A percentile compares a stretch with the other conserved stretches of the same genome.
These are phyloP conservation scores for Funneliformis mosseae DNA, from an alignment of 192 early-diverging fungal genomes.

Conservation along the genomic window DNA sequence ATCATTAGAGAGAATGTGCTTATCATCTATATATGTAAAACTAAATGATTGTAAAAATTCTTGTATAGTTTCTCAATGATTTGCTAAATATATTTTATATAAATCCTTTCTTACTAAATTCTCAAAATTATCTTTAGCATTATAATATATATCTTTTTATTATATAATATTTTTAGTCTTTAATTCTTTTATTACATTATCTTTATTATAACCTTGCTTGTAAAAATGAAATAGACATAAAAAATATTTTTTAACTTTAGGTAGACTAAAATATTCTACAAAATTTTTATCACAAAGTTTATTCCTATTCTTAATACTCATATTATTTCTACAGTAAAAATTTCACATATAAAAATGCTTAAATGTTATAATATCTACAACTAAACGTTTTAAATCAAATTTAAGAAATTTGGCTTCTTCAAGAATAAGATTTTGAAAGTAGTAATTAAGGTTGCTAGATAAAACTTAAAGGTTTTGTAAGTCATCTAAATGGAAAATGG, in stretches of 20 bases:
- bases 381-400: neutral
- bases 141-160: neutral
- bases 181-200: no score
- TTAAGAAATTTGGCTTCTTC: constrained; percentile 7
- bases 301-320: no score
- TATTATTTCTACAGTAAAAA: neutral
- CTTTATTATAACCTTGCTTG: no score
- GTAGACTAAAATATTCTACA: constrained; percentile 14
- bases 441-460: no score
- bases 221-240: neutral
- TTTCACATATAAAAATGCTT: no score
- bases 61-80: constrained; percentile 18
- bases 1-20: constrained; percentile 6
- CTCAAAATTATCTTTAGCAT: neutral
- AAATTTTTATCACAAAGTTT: no score
- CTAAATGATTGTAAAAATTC: constrained; percentile 18
- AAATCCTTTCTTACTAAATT: neutral
- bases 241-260: constrained; percentile 7
- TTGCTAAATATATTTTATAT: constrained; percentile 11
- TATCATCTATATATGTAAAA: constrained; percentile 21
- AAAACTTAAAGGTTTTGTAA: no score
- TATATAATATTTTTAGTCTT: neutral
- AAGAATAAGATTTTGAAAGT: constrained; percentile 16
- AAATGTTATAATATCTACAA: constrained; percentile 8
- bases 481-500: no score